Conservation (phyloP, 768 basidiomycete genomes). For the Phylloporus sp. region DNA sequence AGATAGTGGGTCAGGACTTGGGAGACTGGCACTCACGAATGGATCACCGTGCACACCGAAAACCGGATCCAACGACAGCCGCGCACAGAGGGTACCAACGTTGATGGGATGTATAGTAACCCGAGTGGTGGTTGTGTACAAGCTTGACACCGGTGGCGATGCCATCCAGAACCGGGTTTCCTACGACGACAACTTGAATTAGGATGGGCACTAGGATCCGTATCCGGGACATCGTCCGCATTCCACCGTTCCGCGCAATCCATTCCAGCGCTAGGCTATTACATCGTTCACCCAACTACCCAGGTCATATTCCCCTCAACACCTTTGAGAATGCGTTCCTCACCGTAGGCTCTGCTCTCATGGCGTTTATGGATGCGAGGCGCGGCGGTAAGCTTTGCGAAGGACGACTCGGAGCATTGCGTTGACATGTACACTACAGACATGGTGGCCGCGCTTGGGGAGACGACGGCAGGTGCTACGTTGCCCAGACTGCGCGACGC, state of each 20-base stretch:
- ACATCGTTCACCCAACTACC: conserved; percentile 48
- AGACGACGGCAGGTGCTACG: conserved; percentile 81
- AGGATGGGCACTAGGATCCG: too few species aligned
- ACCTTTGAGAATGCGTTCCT: conserved; percentile 81
- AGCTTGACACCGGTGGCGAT: too few species aligned
- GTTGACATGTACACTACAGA: conserved; percentile 49
- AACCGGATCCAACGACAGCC: too few species aligned
- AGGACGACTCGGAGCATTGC: not conserved
- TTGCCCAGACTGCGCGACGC: conserved; percentile 69
- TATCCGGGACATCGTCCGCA: too few species aligned
- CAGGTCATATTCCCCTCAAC: conserved; percentile 78
- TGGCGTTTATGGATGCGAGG: conserved; percentile 74
- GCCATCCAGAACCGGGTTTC: too few species aligned
- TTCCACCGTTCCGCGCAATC: conserved; percentile 11
- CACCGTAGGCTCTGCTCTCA: conserved; percentile 78
- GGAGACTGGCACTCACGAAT: too few species aligned
- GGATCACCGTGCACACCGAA: too few species aligned
- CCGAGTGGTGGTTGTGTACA: too few species aligned
- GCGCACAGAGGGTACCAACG: too few species aligned
- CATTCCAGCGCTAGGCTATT: conserved; percentile 8
- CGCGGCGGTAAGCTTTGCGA: conserved; percentile 65
- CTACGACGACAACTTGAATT: too few species aligned
- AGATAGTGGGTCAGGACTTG: too few species aligned
- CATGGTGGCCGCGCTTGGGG: conserved; percentile 92
- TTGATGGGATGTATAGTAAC: too few species aligned